Conservation (phyloP, 768 basidiomycete species). For the Suillus plorans region DNA sequence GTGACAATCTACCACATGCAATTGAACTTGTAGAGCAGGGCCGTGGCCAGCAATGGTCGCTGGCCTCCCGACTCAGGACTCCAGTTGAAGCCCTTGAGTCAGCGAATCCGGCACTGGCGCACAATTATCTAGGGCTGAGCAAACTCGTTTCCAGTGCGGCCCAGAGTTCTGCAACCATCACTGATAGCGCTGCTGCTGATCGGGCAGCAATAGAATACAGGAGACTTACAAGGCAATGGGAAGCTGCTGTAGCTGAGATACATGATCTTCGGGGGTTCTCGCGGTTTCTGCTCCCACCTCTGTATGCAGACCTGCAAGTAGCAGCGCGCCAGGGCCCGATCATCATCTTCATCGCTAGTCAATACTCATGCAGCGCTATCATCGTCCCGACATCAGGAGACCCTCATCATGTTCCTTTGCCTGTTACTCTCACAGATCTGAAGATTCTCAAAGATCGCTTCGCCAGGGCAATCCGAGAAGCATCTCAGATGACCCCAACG, state of each 20-base stretch:
- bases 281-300: too few species aligned
- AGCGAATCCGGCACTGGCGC: not conserved
- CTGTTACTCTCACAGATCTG: slow-evolving; percentile 1
- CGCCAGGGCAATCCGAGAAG: slow-evolving; percentile 1
- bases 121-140: not conserved
- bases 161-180: slow-evolving; percentile 3
- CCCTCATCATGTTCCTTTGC: not conserved
- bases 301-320: not conserved
- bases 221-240: not conserved
- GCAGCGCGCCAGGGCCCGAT: not conserved
- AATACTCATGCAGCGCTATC: not conserved
- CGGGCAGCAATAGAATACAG: not conserved
- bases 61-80: slow-evolving; percentile 22
- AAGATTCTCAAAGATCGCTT: slow-evolving; percentile 7
- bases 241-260: not conserved
- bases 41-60: slow-evolving; percentile 24
- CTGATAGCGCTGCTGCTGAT: not conserved
- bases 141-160: slow-evolving; percentile 1
- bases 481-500: too few species aligned
- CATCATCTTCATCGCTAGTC: not conserved
- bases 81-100: slow-evolving; percentile 22
- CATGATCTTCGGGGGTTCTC: too few species aligned
- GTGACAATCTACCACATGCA: slow-evolving; percentile 12
- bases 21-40: slow-evolving; percentile 25
- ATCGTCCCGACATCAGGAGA: not conserved